A percentile compares a stretch with the other conserved stretches of the same genome.
Evolutionary conservation across 805 yeast genomes (phyloP).

Genomic region (Priceomyces fermenticarens): DNA sequence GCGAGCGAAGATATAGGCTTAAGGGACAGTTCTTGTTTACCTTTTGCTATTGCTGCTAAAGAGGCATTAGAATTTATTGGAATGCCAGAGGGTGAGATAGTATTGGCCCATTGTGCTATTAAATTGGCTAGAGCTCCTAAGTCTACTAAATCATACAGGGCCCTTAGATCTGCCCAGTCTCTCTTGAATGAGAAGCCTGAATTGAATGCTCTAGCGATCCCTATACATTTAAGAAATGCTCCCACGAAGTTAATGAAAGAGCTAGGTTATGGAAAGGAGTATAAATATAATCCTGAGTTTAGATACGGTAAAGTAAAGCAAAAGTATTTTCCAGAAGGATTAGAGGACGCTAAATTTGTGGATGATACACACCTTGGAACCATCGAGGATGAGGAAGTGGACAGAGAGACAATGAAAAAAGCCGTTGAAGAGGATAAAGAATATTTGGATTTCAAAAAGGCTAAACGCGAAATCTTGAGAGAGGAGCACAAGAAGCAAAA

Average conservation of each 20-base stretch:
- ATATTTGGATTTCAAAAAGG: conserved; percentile 15
- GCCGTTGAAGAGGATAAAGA: conserved; percentile 13
- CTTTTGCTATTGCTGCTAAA: conserved; percentile 82
- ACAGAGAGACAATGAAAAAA: conserved; percentile 9
- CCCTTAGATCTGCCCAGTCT: conserved; percentile 65
- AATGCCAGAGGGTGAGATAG: conserved; percentile 88
- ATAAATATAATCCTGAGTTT: conserved; percentile 86
- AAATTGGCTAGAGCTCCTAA: conserved; percentile 83
- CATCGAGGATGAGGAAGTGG: conserved; percentile 15
- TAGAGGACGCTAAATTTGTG: conserved; percentile 45
- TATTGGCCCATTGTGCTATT: conserved; percentile 90
- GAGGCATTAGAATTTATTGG: conserved; percentile 89
- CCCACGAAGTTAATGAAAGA: conserved; percentile 91
- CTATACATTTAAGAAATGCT: conserved; percentile 86
- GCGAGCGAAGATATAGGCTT: conserved; percentile 95
- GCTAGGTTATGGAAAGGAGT: conserved; percentile 77
- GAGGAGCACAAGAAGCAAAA: conserved; percentile 4
- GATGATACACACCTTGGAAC: conserved; percentile 56
- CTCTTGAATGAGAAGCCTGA: conserved; percentile 57
- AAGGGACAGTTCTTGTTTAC: conserved; percentile 76
- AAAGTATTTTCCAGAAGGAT: conserved; percentile 66
- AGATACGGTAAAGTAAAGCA: conserved; percentile 72
- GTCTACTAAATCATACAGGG: conserved; percentile 82
- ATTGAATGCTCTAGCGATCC: conserved; percentile 62
- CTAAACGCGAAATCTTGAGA: conserved; percentile 8